Evolutionary conservation across 2,329 filamentous ascomycete species (phyloP).

Genomic region (Beauveria australis): DNA sequence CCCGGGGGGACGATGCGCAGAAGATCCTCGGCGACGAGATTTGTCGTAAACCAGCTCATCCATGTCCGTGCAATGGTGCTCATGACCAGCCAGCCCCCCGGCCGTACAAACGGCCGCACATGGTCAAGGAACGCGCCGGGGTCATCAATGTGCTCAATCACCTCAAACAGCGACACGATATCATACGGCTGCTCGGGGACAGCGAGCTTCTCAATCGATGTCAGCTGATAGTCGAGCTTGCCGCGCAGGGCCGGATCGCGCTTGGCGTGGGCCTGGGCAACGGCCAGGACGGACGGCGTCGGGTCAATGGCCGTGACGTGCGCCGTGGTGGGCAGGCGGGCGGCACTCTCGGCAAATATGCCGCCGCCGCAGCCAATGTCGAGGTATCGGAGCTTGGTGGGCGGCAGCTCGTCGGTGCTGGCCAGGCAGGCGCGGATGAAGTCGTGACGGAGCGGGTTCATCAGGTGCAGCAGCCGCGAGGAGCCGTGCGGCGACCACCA

Average conservation of each 20-base stretch:
- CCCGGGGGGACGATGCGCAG: constrained; percentile 81
- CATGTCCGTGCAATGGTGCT: constrained; percentile 89
- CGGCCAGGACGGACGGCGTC: constrained; percentile 60
- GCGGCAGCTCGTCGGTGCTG: constrained; percentile 32
- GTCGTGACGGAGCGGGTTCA: constrained; percentile 94
- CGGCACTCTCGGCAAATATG: constrained; percentile 87
- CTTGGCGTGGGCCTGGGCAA: constrained; percentile 68
- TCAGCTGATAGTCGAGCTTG: constrained; percentile 66
- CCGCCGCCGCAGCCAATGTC: constrained; percentile 94
- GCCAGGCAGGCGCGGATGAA: constrained; percentile 72
- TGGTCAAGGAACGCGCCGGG: constrained; percentile 66
- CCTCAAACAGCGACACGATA: constrained; percentile 83
- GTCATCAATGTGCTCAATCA: constrained; percentile 82
- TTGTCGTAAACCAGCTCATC: constrained; percentile 86
- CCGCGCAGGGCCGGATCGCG: constrained; percentile 59
- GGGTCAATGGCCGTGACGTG: constrained; percentile 73
- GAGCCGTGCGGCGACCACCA: constrained; percentile 98
- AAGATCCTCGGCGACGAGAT: constrained; percentile 82
- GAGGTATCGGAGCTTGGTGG: constrained; percentile 54
- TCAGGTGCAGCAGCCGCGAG: constrained; percentile 86
- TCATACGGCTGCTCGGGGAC: constrained; percentile 53
- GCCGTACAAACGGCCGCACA: constrained; percentile 68
- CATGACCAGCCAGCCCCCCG: constrained; percentile 87
- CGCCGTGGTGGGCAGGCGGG: constrained; percentile 53
- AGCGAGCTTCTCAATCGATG: constrained; percentile 63